Evolutionary conservation across 345 rosid genomes (phyloP).

Genomic region (Capsella bursapastoris): DNA sequence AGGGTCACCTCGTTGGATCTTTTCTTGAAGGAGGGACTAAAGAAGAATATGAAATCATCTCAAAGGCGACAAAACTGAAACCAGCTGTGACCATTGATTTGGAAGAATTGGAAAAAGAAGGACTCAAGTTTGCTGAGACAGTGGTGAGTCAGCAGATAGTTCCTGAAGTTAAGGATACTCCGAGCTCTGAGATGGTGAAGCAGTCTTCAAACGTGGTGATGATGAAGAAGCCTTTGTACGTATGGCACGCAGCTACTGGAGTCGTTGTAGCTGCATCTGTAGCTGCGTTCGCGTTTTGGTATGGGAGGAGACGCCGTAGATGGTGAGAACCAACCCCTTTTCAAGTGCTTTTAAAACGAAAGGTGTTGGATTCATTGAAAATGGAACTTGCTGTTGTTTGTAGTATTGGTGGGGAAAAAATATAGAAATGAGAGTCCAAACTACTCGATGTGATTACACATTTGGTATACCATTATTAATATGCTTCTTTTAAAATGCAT

Average conservation of each 20-base stretch:
- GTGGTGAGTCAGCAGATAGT: conserved; percentile 47
- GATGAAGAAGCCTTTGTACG: conserved; percentile 55
- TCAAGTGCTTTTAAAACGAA: neutral
- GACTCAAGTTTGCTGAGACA: conserved; percentile 68
- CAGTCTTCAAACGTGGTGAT: conserved; percentile 47
- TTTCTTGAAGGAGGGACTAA: conserved; percentile 95
- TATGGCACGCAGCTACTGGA: conserved; percentile 78
- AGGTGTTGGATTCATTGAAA: conserved; percentile 25
- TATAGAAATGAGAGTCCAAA: conserved; percentile 30
- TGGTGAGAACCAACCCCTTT: conserved; percentile 53
- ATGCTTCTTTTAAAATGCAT: conserved; percentile 31
- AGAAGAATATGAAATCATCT: conserved; percentile 88
- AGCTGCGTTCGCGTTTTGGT: conserved; percentile 90
- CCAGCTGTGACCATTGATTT: conserved; percentile 58
- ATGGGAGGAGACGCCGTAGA: conserved; percentile 81
- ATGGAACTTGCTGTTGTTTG: conserved; percentile 39
- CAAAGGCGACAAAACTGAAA: conserved; percentile 68
- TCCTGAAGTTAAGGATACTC: conserved; percentile 39
- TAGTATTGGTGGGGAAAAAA: conserved; percentile 45
- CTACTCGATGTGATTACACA: conserved; percentile 42
- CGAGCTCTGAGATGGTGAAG: conserved; percentile 32
- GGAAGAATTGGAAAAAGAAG: conserved; percentile 63
- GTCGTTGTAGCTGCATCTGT: conserved; percentile 80
- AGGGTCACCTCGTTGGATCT: conserved; percentile 82
- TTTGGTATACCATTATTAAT: conserved; percentile 36